Percentiles rank a stretch among this genome's conserved stretches.
phyloP scores from a whole-genome alignment of 1,139 yeast genomes.

The Kodamaea derodonti region DNA sequence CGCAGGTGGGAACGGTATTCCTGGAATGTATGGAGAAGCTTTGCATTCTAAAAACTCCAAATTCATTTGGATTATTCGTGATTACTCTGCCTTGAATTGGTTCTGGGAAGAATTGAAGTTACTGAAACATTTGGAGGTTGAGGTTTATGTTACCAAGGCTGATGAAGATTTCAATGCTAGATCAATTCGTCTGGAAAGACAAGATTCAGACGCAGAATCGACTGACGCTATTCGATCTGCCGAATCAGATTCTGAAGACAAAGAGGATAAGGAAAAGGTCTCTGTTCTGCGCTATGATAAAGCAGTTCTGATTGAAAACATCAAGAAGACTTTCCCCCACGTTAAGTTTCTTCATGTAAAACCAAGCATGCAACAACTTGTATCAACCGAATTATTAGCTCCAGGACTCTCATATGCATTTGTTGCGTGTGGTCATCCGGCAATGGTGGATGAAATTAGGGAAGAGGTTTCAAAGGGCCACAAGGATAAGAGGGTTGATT shows the following conservation, averaged over 20 bases:
- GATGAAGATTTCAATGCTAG: neutral
- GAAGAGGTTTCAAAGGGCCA: conserved; percentile 4
- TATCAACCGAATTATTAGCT: conserved; percentile 24
- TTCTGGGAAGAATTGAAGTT: conserved; percentile 20
- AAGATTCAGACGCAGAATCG: neutral
- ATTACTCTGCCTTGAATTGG: conserved; percentile 43
- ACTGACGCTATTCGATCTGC: neutral
- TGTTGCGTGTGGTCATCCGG: conserved; percentile 48
- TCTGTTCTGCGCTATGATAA: too few relatives aligned
- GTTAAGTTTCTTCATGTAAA: conserved; percentile 30
- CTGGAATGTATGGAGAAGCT: conserved; percentile 43
- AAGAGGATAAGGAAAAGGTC: neutral
- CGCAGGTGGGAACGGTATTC: conserved; percentile 50
- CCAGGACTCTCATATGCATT: conserved; percentile 32
- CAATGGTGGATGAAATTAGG: conserved; percentile 43
- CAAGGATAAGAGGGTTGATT: conserved; percentile 29
- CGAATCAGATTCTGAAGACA: neutral
- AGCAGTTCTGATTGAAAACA: neutral
- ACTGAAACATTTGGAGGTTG: neutral
- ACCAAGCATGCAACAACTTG: conserved; percentile 27
- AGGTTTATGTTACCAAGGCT: neutral
- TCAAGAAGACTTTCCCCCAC: conserved; percentile 7
- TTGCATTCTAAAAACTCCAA: conserved; percentile 27
- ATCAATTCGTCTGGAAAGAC: neutral
- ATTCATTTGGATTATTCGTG: conserved; percentile 52